Evolutionary conservation across 257 asterid species (phyloP).

Genomic region (Salvia miltiorrhiza): DNA sequence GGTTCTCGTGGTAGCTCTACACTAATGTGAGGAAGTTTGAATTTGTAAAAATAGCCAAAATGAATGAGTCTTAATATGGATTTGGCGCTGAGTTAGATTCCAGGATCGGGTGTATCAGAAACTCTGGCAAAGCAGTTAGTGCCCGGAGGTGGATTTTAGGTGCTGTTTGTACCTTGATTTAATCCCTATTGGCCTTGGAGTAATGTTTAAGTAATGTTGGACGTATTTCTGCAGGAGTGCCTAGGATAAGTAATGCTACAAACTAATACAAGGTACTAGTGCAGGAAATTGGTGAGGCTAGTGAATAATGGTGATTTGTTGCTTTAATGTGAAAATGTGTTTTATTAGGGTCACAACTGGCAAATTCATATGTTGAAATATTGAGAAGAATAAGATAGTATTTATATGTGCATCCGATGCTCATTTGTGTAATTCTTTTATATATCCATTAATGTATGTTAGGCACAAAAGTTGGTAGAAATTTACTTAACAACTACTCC

Average conservation of each 20-base stretch:
- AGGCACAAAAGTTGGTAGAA: no score
- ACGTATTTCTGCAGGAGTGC: background rate
- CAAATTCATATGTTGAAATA: background rate
- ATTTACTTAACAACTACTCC: no score
- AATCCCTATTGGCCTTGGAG: background rate
- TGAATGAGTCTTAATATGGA: background rate
- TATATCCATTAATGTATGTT: no score
- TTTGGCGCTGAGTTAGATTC: background rate
- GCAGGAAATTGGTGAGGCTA: background rate
- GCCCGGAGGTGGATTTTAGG: background rate
- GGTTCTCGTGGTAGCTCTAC: conserved; percentile 9
- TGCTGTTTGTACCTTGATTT: background rate
- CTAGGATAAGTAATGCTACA: background rate
- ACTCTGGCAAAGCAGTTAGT: background rate
- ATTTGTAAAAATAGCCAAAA: conserved; percentile 2
- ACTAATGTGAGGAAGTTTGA: background rate
- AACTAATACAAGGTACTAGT: background rate
- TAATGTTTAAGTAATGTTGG: background rate
- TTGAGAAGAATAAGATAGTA: background rate
- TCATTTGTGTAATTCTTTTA: background rate
- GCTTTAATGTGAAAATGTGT: background rate
- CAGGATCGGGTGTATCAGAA: background rate
- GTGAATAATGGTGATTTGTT: background rate
- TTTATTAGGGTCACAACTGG: background rate
- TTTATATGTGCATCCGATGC: background rate